phyloP scores from a whole-genome alignment of 257 asterid species.

The Buddleja alternifolia region DNA sequence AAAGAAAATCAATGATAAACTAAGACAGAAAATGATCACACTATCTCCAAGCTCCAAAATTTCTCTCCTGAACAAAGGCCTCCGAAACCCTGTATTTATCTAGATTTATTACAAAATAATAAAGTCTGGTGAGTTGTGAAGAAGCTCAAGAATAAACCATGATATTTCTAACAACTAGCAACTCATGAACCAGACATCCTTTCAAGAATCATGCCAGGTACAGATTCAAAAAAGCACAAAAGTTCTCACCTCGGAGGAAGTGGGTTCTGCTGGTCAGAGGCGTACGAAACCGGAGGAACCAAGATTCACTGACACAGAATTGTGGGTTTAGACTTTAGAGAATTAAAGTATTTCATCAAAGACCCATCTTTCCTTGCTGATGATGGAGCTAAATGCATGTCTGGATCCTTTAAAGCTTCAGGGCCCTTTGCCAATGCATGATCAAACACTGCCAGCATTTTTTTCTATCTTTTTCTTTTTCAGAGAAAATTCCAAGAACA shows the following conservation, averaged over 20 bases:
- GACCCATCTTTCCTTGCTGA: constrained; percentile 21
- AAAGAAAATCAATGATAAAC: background rate
- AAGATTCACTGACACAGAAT: constrained; percentile 10
- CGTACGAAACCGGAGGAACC: constrained; percentile 23
- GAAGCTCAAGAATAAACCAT: background rate
- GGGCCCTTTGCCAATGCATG: constrained; percentile 24
- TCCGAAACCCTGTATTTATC: no score
- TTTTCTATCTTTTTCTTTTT: no score
- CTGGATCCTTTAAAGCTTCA: constrained; percentile 22
- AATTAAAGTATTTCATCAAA: constrained; percentile 24
- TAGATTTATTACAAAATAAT: no score
- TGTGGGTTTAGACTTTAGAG: constrained; percentile 19
- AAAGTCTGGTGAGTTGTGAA: background rate
- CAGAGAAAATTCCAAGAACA: background rate
- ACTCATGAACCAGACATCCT: background rate
- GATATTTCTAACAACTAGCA: background rate
- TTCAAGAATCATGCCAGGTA: no score
- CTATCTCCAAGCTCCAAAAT: background rate
- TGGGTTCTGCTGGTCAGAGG: constrained; percentile 16
- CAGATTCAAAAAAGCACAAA: background rate
- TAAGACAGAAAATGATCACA: background rate
- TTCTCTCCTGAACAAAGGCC: background rate
- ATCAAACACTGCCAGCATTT: constrained; percentile 33
- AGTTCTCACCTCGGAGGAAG: constrained; percentile 18
- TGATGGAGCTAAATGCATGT: constrained; percentile 3